Conservation (phyloP, 306 rosid species). For the Sophora flavescens region DNA sequence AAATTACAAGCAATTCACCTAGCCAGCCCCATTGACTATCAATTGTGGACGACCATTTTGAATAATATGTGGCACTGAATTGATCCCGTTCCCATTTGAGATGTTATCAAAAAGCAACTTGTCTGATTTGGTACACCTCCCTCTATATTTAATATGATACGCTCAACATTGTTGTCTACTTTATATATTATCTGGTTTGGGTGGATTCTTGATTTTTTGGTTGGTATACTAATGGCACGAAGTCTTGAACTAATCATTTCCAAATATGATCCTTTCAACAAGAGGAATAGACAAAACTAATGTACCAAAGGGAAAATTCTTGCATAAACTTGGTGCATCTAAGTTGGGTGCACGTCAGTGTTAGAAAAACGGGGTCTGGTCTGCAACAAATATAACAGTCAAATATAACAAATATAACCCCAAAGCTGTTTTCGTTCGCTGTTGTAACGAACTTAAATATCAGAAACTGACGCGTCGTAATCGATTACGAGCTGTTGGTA, state of each 20-base stretch:
- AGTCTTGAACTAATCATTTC: no score
- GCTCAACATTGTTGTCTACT: neutral
- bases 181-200: neutral
- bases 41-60: neutral
- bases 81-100: neutral
- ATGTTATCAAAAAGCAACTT: neutral
- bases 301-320: no score
- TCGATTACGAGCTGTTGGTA: no score
- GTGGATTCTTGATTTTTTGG: neutral
- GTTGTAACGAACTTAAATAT: no score
- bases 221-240: neutral
- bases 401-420: no score
- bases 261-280: neutral
- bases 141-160: neutral
- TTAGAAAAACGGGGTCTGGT: no score
- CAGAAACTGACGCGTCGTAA: no score
- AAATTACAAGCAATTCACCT: neutral
- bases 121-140: neutral
- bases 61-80: neutral
- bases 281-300: neutral
- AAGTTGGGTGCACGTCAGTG: no score
- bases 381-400: no score
- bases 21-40: conserved; percentile 14
- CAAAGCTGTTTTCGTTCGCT: no score
- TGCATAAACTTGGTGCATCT: no score